These are phyloP conservation scores for Xylaria bambusicola DNA, from an alignment of 495 filamentous ascomycete genomes.

Conservation along the genomic window DNA sequence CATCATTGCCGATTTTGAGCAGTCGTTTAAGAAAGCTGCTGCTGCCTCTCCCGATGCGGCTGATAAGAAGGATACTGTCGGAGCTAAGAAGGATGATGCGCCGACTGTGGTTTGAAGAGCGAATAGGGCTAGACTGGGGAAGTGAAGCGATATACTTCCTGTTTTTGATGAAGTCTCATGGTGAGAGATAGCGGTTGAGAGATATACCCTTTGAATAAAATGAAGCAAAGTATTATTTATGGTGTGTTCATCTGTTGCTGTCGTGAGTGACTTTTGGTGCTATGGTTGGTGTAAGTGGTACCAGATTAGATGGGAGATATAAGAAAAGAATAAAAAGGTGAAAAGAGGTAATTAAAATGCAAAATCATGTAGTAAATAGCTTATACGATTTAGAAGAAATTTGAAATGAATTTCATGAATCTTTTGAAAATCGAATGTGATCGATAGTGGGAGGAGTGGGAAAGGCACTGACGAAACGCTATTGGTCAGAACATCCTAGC, in stretches of 20 bases:
- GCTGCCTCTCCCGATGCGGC: slow-evolving; percentile 34
- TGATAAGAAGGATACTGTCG: slow-evolving; percentile 18
- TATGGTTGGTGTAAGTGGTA: too few species aligned
- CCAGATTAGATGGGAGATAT: too few species aligned
- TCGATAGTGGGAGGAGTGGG: background rate
- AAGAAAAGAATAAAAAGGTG: too few species aligned
- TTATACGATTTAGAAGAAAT: too few species aligned
- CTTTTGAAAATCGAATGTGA: too few species aligned
- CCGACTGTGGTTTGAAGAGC: slow-evolving; percentile 41
- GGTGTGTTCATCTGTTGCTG: too few species aligned
- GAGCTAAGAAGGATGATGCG: slow-evolving; percentile 37
- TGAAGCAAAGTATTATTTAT: too few species aligned
- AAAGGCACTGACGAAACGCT: slow-evolving; percentile 6
- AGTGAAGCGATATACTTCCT: background rate
- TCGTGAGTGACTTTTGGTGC: too few species aligned
- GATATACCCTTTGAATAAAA: slow-evolving; percentile 18
- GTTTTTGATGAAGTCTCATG: background rate
- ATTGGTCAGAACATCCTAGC: slow-evolving; percentile 8
- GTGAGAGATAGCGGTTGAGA: background rate
- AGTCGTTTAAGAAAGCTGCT: slow-evolving; percentile 70
- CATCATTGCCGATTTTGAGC: slow-evolving; percentile 94
- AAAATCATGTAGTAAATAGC: too few species aligned
- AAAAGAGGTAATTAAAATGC: too few species aligned
- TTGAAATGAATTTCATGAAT: too few species aligned
- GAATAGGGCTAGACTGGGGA: too few species aligned